Base-by-base conservation (phyloP, 225 moss, liverwort and hornwort species). In the Marchantia paleacea region DNA sequence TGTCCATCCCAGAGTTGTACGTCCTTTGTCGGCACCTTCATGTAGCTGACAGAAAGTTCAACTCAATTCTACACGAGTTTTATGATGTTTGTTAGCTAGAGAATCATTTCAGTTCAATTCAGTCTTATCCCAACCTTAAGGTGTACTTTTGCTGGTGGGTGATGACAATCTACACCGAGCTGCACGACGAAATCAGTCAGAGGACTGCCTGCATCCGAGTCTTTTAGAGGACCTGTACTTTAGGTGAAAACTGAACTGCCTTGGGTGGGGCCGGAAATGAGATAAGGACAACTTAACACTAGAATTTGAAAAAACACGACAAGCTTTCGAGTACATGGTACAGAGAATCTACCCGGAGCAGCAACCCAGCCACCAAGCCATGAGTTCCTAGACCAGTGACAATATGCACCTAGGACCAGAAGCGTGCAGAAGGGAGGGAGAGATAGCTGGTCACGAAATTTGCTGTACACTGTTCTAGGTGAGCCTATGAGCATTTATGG, bases 251-350 rank as follows among this genome's bases (percentile, higher is more conserved):
- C 20, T 72, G 10, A 72, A 72, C 72, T 51, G 9, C 72, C 72
- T 18, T 72, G 72, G 74, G 74, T 74, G 74, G 74, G 74, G 74
- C 29, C 74, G 29, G 31, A 30, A 66, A 30, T 31, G 29, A 52
- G 72, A 72, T 72, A 48, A 51, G 72, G 72, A 72, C 74, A 74
- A 28, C 26, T 74, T 53, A 26, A 25, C 15, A 67, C 14, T 53
- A 26, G 24, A 55, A 74, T 74, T 15, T 29, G 53, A 55, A 55
- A 55, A 55, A 55, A 52, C 26, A 73, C 25, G 52, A 55, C 74
- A 26, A 29, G 52, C 7, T 74, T 51, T 29, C 10, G 29, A 53
- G 7, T 52, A 19, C 74, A 60, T 20, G 6, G 51, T n/a, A 24
- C 50, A 52, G 50, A 55, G 52, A 74, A 55, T 74, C 74, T 74